Evolutionary conservation across 2,329 filamentous ascomycete genomes (phyloP).

Genomic region (Cladophialophora chaetospira): DNA sequence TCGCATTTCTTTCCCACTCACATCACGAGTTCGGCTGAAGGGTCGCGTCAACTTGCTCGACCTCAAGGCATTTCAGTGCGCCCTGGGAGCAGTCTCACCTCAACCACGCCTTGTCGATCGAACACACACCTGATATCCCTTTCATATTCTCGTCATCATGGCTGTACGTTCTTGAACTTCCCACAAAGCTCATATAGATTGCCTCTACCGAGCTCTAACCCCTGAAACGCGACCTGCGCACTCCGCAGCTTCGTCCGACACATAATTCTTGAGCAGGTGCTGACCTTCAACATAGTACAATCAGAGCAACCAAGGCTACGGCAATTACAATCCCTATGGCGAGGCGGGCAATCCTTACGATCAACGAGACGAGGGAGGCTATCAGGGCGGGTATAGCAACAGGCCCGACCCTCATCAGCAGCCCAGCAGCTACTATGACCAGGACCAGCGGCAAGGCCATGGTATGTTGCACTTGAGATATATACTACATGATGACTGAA

Average conservation of each 20-base stretch:
- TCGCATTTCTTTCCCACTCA: constrained; percentile 15
- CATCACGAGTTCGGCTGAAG: no score
- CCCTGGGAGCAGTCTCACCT: no score
- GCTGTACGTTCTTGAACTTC: no score
- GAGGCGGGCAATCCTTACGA: constrained; percentile 29
- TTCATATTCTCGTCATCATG: no score
- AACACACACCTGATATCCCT: no score
- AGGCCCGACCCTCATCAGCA: constrained; percentile 36
- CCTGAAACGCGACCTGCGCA: constrained; percentile 8
- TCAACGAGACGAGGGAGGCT: constrained; percentile 28
- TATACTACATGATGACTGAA: constrained; percentile 19
- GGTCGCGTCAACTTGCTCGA: no score
- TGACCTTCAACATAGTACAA: constrained; percentile 24
- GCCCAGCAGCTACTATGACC: constrained; percentile 39
- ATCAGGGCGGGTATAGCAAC: constrained; percentile 35
- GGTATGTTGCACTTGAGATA: not conserved
- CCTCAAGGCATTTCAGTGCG: no score
- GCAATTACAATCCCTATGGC: constrained; percentile 46
- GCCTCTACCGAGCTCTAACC: not conserved
- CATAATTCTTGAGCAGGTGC: constrained; percentile 1
- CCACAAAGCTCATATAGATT: no score
- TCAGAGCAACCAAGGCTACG: constrained; percentile 43
- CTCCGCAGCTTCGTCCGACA: not conserved
- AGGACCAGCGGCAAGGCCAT: constrained; percentile 47
- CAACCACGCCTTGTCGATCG: no score